Evolutionary conservation across 2,329 filamentous ascomycete species (phyloP).

Genomic region (Aspergillus aculeatus): DNA sequence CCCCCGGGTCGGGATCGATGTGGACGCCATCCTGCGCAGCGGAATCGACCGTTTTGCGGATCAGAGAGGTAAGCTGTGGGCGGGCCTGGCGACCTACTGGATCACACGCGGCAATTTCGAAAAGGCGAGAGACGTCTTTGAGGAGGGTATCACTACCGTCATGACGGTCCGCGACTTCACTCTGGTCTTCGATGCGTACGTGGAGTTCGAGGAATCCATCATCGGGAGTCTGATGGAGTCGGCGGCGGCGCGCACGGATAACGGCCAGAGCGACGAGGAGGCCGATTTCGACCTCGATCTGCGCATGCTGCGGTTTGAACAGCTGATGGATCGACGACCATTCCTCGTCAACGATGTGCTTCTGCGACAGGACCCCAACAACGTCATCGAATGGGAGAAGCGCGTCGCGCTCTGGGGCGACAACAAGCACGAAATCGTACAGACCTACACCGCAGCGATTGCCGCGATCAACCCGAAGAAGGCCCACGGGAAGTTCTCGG

Average conservation of each 20-base stretch:
- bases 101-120: conserved; percentile 91
- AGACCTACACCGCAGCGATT: conserved; percentile 93
- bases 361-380: conserved; percentile 92
- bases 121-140: conserved; percentile 85
- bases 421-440: conserved; percentile 85
- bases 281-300: conserved; percentile 94
- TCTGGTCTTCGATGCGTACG: conserved; percentile 92
- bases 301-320: conserved; percentile 96
- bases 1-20: conserved; percentile 78
- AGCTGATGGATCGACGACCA: conserved; percentile 92
- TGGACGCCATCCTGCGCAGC: conserved; percentile 88
- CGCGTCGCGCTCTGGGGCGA: conserved; percentile 92
- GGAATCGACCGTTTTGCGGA: conserved; percentile 89
- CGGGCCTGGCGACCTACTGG: conserved; percentile 93
- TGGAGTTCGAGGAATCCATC: conserved; percentile 94
- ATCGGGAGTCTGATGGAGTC: conserved; percentile 89
- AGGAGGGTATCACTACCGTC: conserved; percentile 94
- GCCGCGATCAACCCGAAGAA: conserved; percentile 91
- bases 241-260: conserved; percentile 74
- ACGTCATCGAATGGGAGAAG: conserved; percentile 96
- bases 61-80: conserved; percentile 92
- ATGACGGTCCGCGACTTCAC: conserved; percentile 99
- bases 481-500: conserved; percentile 87
- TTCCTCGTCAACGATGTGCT: conserved; percentile 97
- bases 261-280: conserved; percentile 73